Evolutionary conservation across 2,329 filamentous ascomycete species (phyloP).

Genomic region (Penicillium glabrum): DNA sequence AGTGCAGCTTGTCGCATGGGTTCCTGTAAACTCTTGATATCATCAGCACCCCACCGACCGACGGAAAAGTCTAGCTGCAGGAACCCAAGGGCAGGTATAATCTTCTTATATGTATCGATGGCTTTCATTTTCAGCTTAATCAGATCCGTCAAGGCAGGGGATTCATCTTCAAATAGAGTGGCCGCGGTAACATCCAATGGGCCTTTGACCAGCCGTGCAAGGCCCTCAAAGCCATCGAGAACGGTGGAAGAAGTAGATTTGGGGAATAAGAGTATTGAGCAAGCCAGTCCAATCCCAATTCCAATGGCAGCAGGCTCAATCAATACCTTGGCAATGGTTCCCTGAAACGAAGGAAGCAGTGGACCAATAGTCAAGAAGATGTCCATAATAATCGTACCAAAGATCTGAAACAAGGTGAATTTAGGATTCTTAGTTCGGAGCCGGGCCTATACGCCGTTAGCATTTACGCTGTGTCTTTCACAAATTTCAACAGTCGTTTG

Average conservation of each 20-base stretch:
- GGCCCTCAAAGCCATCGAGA: constrained; percentile 32
- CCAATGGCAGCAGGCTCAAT: constrained; percentile 50
- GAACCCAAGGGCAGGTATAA: constrained; percentile 45
- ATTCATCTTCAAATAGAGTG: constrained; percentile 16
- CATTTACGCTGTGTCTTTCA: neutral
- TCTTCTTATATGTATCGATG: constrained; percentile 38
- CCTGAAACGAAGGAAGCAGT: constrained; percentile 42
- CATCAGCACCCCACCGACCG: constrained; percentile 47
- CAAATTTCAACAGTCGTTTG: neutral
- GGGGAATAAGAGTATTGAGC: constrained; percentile 50
- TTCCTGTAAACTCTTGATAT: constrained; percentile 41
- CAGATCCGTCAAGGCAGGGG: constrained; percentile 21
- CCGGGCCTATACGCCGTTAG: constrained; percentile 33
- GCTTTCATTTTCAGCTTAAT: constrained; percentile 33
- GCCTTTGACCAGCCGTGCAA: constrained; percentile 28
- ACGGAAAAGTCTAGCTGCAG: constrained; percentile 50
- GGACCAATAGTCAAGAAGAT: constrained; percentile 49
- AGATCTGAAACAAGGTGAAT: constrained; percentile 46
- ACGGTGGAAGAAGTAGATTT: constrained; percentile 50
- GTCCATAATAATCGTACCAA: constrained; percentile 50
- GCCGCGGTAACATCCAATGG: constrained; percentile 33
- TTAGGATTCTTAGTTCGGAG: constrained; percentile 49
- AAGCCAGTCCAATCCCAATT: constrained; percentile 46
- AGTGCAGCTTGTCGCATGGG: constrained; percentile 39
- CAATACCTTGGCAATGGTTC: constrained; percentile 39